phyloP scores from a whole-genome alignment of 73 alveolate genomes.

The Paramecium sonneborni region DNA sequence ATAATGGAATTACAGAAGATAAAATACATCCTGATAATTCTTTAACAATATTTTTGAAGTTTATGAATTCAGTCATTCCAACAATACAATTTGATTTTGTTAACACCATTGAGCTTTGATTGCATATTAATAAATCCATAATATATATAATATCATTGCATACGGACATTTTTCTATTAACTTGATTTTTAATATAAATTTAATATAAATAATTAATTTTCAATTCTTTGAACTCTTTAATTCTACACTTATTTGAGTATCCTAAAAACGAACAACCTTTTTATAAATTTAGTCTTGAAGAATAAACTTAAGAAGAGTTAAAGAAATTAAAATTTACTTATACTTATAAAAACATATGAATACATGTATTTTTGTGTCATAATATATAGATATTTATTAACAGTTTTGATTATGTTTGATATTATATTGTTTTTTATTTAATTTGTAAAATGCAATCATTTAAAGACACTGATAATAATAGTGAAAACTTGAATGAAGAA shows the following conservation, averaged over 20 bases:
- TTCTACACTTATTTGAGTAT: too few relatives aligned
- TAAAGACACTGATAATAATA: constrained; percentile 7
- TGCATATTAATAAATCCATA: background rate
- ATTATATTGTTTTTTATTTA: background rate
- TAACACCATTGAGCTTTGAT: background rate
- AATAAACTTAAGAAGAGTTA: too few relatives aligned
- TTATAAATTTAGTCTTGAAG: too few relatives aligned
- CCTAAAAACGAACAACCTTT: too few relatives aligned
- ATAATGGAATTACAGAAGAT: background rate
- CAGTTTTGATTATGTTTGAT: background rate
- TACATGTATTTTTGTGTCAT: too few relatives aligned
- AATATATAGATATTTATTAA: background rate
- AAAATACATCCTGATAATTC: constrained; percentile 48
- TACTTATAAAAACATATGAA: background rate
- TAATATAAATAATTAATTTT: too few relatives aligned
- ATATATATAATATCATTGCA: too few relatives aligned
- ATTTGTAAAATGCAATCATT: background rate
- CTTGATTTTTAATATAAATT: background rate
- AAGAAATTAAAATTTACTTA: too few relatives aligned
- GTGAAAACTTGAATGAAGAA: constrained; percentile 40
- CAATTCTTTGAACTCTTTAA: too few relatives aligned
- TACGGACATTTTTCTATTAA: background rate
- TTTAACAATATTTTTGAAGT: background rate
- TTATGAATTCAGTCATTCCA: constrained; percentile 21
- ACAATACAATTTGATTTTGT: constrained; percentile 54